Conservation (phyloP, 768 basidiomycete species). For the Rubroboletus pulcherrimus region DNA sequence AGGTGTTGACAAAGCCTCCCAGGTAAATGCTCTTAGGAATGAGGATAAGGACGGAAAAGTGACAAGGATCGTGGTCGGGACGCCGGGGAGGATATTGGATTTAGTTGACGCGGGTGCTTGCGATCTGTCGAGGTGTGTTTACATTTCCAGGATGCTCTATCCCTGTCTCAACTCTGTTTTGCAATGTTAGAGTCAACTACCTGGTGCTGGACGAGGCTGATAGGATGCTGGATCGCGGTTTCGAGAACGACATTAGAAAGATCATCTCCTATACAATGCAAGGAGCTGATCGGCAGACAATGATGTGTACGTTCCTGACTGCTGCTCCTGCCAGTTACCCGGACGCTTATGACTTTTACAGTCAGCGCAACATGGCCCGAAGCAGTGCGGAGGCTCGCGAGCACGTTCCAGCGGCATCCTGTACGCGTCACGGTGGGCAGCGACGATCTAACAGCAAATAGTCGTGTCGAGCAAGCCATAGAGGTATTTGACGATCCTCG, state of each 20-base stretch:
- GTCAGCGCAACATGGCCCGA: slow-evolving; percentile 99
- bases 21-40: slow-evolving; percentile 65
- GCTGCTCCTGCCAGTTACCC: too few species aligned
- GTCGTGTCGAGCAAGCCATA: slow-evolving; percentile 87
- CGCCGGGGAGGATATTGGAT: slow-evolving; percentile 91
- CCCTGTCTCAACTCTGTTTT: neutral
- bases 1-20: slow-evolving; percentile 87
- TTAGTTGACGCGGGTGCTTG: slow-evolving; percentile 84
- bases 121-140: slow-evolving; percentile 68
- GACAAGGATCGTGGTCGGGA: slow-evolving; percentile 87
- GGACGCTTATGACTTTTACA: slow-evolving; percentile 25
- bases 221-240: slow-evolving; percentile 96
- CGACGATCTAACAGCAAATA: slow-evolving; percentile 93
- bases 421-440: slow-evolving; percentile 92
- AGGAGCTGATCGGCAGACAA: slow-evolving; percentile 73
- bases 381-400: slow-evolving; percentile 82
- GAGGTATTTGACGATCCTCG: slow-evolving; percentile 86
- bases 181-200: slow-evolving; percentile 65
- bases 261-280: slow-evolving; percentile 79
- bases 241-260: slow-evolving; percentile 93
- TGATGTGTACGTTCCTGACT: slow-evolving; percentile 75
- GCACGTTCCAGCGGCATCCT: slow-evolving; percentile 81
- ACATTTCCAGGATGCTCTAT: neutral
- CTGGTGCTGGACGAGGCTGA: slow-evolving; percentile 97
- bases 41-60: slow-evolving; percentile 45